Conservation (phyloP, 2,329 filamentous ascomycete species). For the Botrytis fabae region DNA sequence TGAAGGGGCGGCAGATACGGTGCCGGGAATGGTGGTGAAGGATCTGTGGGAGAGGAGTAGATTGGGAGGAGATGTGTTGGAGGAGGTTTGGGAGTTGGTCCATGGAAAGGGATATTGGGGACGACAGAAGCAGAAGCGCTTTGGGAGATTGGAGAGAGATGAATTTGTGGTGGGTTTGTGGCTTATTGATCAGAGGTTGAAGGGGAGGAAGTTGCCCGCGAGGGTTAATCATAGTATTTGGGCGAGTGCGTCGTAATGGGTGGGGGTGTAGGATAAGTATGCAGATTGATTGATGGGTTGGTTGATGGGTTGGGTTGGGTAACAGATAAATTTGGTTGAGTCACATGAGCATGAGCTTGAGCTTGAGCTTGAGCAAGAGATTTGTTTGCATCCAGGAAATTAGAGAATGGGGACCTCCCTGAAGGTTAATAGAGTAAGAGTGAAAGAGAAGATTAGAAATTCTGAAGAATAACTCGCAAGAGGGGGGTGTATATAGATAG, state of each 20-base stretch:
- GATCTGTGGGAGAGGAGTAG: conserved; percentile 76
- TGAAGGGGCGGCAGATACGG: conserved; percentile 63
- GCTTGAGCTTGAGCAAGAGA: not conserved
- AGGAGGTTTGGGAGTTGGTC: conserved; percentile 76
- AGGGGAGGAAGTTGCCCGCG: conserved; percentile 73
- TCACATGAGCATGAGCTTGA: not conserved
- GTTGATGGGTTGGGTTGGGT: too few species aligned
- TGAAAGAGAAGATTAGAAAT: not conserved
- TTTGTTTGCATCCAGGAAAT: not conserved
- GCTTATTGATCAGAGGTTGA: conserved; percentile 78
- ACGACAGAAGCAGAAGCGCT: conserved; percentile 51
- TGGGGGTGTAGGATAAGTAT: too few species aligned
- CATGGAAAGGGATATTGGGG: conserved; percentile 54
- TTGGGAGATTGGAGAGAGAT: conserved; percentile 60
- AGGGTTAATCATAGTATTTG: conserved; percentile 74
- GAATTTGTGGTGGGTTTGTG: conserved; percentile 84
- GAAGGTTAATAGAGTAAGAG: not conserved
- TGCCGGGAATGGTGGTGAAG: conserved; percentile 46
- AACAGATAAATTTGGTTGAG: not conserved
- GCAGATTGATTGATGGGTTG: conserved; percentile 8
- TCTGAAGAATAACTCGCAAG: not conserved
- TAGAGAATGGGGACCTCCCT: not conserved
- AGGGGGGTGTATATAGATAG: not conserved
- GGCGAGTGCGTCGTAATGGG: conserved; percentile 59
- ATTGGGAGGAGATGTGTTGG: conserved; percentile 65